Evolutionary conservation across 2,329 filamentous ascomycete genomes (phyloP).

Genomic region (Simplicillium aogashimaense): DNA sequence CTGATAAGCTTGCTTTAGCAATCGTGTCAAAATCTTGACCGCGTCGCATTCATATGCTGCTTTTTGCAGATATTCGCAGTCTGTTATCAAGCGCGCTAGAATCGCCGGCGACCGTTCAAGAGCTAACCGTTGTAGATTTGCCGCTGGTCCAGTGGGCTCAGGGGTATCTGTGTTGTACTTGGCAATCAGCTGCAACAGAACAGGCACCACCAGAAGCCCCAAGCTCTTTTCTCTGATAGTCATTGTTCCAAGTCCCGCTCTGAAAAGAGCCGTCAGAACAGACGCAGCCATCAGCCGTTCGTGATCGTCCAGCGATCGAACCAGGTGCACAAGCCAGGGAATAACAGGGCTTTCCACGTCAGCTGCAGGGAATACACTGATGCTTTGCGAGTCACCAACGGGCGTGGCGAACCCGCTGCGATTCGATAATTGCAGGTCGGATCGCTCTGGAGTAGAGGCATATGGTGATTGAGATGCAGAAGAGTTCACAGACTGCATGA

Average conservation of each 20-base stretch:
- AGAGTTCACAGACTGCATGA: conserved; percentile 23
- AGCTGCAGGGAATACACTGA: conserved; percentile 31
- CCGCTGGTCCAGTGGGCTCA: conserved; percentile 25
- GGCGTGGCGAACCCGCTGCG: conserved; percentile 17
- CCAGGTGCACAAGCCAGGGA: conserved; percentile 60
- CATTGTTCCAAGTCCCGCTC: conserved; percentile 55
- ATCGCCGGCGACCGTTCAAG: conserved; percentile 65
- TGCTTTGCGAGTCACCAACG: conserved; percentile 16
- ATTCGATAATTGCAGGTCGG: conserved; percentile 3
- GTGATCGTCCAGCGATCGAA: conserved; percentile 45
- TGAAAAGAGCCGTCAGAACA: conserved; percentile 60
- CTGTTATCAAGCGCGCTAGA: conserved; percentile 67
- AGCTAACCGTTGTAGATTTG: conserved; percentile 28
- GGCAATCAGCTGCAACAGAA: conserved; percentile 54
- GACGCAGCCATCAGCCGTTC: conserved; percentile 59
- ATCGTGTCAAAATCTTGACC: conserved; percentile 33
- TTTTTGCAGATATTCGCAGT: conserved; percentile 71
- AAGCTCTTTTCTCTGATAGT: conserved; percentile 50
- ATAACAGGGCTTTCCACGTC: conserved; percentile 62
- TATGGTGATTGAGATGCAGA: conserved; percentile 14
- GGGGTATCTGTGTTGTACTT: conserved; percentile 34
- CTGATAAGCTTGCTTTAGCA: conserved; percentile 42
- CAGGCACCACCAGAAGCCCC: conserved; percentile 58
- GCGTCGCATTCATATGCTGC: conserved; percentile 61
- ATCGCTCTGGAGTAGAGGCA: conserved; percentile 4